These are phyloP conservation scores for Clonostachys sp. DNA, from an alignment of 2,329 filamentous ascomycete genomes.

Conservation along the genomic window DNA sequence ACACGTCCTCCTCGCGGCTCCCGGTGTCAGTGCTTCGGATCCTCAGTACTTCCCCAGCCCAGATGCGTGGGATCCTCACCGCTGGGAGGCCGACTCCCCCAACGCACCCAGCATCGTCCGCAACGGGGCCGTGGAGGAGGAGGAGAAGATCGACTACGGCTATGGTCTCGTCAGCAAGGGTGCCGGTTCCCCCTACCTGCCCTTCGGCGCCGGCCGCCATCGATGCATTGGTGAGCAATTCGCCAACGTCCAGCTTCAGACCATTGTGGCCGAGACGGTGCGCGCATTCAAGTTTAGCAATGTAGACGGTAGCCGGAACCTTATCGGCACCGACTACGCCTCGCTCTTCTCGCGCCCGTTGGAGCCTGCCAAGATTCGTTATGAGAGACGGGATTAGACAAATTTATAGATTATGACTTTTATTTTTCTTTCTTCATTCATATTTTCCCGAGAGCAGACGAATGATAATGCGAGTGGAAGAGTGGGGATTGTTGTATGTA, in stretches of 20 bases:
- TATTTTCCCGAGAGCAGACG: too few species aligned
- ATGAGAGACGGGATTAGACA: slow-evolving; percentile 58
- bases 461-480: too few species aligned
- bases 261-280: slow-evolving; percentile 74
- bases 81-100: slow-evolving; percentile 70
- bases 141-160: slow-evolving; percentile 84
- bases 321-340: slow-evolving; percentile 65
- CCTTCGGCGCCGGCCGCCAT: slow-evolving; percentile 89
- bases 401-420: too few species aligned
- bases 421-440: too few species aligned
- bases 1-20: slow-evolving; percentile 79
- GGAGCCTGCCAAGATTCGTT: slow-evolving; percentile 67
- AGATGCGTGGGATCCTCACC: slow-evolving; percentile 80
- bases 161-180: slow-evolving; percentile 93
- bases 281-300: slow-evolving; percentile 78
- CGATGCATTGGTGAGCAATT: slow-evolving; percentile 97
- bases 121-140: slow-evolving; percentile 33
- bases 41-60: slow-evolving; percentile 78
- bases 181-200: slow-evolving; percentile 82
- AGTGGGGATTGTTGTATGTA: too few species aligned
- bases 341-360: slow-evolving; percentile 71
- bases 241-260: slow-evolving; percentile 86
- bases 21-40: slow-evolving; percentile 73
- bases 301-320: slow-evolving; percentile 61
- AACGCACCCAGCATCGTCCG: slow-evolving; percentile 42